A percentile compares a stretch with the other conserved stretches of the same genome.
phyloP scores from a whole-genome alignment of 1,139 yeast genomes.

The Yamadazyma atlantica region DNA sequence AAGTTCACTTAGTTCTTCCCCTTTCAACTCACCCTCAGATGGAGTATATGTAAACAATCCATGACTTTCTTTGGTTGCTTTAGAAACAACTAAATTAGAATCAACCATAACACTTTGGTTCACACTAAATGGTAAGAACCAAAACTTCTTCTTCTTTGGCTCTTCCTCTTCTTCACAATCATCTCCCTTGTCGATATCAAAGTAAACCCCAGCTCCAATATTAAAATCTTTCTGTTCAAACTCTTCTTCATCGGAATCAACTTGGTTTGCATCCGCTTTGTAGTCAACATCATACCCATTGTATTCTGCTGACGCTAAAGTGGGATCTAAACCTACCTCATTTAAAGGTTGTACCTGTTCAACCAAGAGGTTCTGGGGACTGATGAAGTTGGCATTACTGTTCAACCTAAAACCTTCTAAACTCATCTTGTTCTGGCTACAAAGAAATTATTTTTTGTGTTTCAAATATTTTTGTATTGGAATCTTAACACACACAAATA shows the following conservation, averaged over 20 bases:
- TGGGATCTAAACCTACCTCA: too few relatives aligned
- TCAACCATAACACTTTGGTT: conserved; percentile 11
- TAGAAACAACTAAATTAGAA: conserved; percentile 12
- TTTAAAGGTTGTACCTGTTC: conserved; percentile 8
- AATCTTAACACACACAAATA: not conserved
- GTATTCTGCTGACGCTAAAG: too few relatives aligned
- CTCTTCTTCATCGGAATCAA: not conserved
- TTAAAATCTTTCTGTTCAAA: conserved; percentile 9
- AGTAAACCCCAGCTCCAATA: conserved; percentile 14
- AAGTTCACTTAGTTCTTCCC: conserved; percentile 1
- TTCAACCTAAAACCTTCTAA: conserved; percentile 1
- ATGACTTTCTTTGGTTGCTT: conserved; percentile 7
- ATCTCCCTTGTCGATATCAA: conserved; percentile 10
- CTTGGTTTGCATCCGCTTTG: conserved; percentile 1
- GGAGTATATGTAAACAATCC: conserved; percentile 12
- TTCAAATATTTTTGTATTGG: too few relatives aligned
- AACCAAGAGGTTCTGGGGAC: conserved; percentile 10
- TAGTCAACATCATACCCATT: conserved; percentile 10
- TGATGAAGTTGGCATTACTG: conserved; percentile 8
- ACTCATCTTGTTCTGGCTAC: conserved; percentile 8
- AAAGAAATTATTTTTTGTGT: too few relatives aligned
- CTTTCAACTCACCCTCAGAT: conserved; percentile 5
- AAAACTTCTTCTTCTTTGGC: conserved; percentile 16
- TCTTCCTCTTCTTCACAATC: conserved; percentile 10
- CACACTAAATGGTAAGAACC: conserved; percentile 16